phyloP scores from a whole-genome alignment of 2,329 filamentous ascomycete species.

The Simplicillium aogashimaense region DNA sequence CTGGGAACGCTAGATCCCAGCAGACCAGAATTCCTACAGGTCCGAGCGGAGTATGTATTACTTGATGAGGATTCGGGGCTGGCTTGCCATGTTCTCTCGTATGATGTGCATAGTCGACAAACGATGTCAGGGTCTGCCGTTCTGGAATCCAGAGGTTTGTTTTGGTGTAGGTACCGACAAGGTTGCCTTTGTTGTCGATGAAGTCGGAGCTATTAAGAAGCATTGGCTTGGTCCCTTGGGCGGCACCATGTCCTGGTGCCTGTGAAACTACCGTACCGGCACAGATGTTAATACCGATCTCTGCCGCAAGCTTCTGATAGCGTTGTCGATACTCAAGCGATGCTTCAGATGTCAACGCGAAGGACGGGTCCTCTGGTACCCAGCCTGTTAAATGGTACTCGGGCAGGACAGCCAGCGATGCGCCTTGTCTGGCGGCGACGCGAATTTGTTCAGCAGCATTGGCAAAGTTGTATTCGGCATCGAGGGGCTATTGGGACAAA shows the following conservation, averaged over 20 bases:
- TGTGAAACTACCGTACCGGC: slow-evolving; percentile 57
- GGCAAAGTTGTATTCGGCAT: slow-evolving; percentile 2
- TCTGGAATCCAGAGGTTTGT: slow-evolving; percentile 46
- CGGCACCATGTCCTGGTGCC: too few relatives aligned
- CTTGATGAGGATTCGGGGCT: slow-evolving; percentile 14
- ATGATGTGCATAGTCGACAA: slow-evolving; percentile 10
- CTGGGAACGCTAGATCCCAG: slow-evolving; percentile 52
- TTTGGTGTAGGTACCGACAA: slow-evolving; percentile 43
- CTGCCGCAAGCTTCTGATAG: slow-evolving; percentile 40
- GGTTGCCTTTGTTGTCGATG: slow-evolving; percentile 30
- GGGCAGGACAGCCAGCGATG: slow-evolving; percentile 4
- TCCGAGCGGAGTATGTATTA: slow-evolving; percentile 38
- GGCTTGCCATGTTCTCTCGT: not conserved
- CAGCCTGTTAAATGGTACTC: slow-evolving; percentile 8
- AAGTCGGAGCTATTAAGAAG: slow-evolving; percentile 53
- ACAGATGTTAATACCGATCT: slow-evolving; percentile 39
- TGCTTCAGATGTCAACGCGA: too few relatives aligned
- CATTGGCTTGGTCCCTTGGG: too few relatives aligned
- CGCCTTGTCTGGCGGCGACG: slow-evolving; percentile 3
- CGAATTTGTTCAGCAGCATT: slow-evolving; percentile 4
- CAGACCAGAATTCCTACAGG: slow-evolving; percentile 44
- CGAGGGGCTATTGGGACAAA: not conserved
- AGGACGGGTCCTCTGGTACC: too few relatives aligned
- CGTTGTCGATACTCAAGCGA: slow-evolving; percentile 28
- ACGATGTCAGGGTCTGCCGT: slow-evolving; percentile 32